Percentiles rank a stretch among this genome's conserved stretches.
These are phyloP conservation scores for Penicillium daleae DNA, from an alignment of 495 filamentous ascomycete genomes.

Conservation along the genomic window DNA sequence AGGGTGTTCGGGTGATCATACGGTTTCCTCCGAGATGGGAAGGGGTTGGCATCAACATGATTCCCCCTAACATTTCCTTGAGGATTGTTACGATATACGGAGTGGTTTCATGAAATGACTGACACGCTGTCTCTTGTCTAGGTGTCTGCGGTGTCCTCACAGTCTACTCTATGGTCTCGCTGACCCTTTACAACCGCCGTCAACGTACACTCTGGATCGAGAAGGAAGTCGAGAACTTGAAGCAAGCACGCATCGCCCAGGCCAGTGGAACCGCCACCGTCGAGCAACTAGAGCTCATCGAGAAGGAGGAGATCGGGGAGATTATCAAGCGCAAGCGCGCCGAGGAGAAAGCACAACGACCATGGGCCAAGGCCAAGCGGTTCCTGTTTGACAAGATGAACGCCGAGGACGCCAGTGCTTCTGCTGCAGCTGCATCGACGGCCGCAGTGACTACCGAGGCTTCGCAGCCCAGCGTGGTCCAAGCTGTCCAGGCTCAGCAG, in stretches of 20 bases:
- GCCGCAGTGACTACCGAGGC: slow-evolving; percentile 13
- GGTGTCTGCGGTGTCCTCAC: slow-evolving; percentile 75
- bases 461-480: slow-evolving; percentile 31
- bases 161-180: slow-evolving; percentile 79
- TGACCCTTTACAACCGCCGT: slow-evolving; percentile 83
- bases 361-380: slow-evolving; percentile 49
- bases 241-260: slow-evolving; percentile 62
- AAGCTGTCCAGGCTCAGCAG: slow-evolving; percentile 47
- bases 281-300: slow-evolving; percentile 54
- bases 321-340: slow-evolving; percentile 49
- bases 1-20: background rate
- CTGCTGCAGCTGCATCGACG: slow-evolving; percentile 11
- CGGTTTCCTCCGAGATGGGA: background rate
- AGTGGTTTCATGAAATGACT: background rate
- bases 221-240: slow-evolving; percentile 61
- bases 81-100: background rate
- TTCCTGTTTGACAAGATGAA: slow-evolving; percentile 54
- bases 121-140: slow-evolving; percentile 30
- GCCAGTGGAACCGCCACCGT: slow-evolving; percentile 63
- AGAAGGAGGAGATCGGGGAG: slow-evolving; percentile 61
- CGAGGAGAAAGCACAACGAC: slow-evolving; percentile 47
- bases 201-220: slow-evolving; percentile 68
- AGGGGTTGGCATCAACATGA: background rate
- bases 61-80: background rate
- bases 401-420: slow-evolving; percentile 44